Evolutionary conservation across 2,329 filamentous ascomycete species (phyloP), one percentile per base, ranked within the genome.

Genomic region (Zymoseptoria crescenta): DNA sequence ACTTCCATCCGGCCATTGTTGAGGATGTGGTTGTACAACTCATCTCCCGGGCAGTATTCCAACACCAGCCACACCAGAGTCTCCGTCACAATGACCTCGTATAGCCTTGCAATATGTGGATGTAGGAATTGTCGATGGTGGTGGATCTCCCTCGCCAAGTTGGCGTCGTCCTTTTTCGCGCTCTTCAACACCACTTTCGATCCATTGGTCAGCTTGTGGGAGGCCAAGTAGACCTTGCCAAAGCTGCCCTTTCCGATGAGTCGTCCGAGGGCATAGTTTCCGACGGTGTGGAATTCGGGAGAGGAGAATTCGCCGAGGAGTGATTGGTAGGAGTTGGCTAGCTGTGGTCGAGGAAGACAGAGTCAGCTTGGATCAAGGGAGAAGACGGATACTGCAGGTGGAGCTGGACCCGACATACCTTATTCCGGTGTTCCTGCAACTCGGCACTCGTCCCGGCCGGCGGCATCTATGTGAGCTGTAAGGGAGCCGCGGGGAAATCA

Each of bases 141-240:
- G 74, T 99, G 94, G 68, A 99, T 99, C 74, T 99, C 94, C 68
- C 94, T 88, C 16, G 93, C 93, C 54, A 99, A 86, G 73, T 99
- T 99, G 57, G 90, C 85, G 74, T 99, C 94, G 72, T 92, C 88
- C 74, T 96, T 96, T 73, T 94, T 93, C 63, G 94, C 94, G 62
- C 92, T 96, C 77, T 99, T 99, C 76, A 99, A 89, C 41, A 99
- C 94, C 68, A 99, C 94, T 85, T 96, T 97, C 72, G 92, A 96
- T 70, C 92, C 93, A 85, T 96, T 96, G 70, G 91, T 97, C 74
- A 99, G 90, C 75, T 96, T 97, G 76, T 99, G 94, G 52, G 87
- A 86, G 59, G 93, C 94, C 60, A 99, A 82, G 75, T 99, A 99
- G 70, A 99, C 94, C 77, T 96, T 97, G 69, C 94, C 94, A 76